These are phyloP conservation scores for Trichoderma virens DNA, from an alignment of 495 filamentous ascomycete genomes.

Conservation along the genomic window DNA sequence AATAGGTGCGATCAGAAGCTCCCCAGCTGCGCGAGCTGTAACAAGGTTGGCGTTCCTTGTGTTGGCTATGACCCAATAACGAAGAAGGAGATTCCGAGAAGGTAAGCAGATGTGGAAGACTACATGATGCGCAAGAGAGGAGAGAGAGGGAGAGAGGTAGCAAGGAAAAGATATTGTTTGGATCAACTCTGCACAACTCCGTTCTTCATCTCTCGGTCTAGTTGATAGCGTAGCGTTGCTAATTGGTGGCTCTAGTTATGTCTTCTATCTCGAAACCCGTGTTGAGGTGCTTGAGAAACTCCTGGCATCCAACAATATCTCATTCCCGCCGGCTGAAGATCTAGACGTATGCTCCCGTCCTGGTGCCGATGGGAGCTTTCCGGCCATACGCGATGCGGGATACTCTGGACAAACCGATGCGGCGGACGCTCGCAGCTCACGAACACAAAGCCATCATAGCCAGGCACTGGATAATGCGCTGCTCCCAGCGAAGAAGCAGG, in stretches of 20 bases:
- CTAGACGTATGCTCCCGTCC: conserved; percentile 61
- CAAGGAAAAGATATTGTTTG: too few relatives aligned
- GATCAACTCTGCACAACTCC: background rate
- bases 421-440: conserved; percentile 13
- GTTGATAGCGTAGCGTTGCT: conserved; percentile 14
- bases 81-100: conserved; percentile 85
- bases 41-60: conserved; percentile 81
- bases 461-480: conserved; percentile 57
- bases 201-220: background rate
- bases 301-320: conserved; percentile 58
- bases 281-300: conserved; percentile 77
- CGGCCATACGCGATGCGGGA: conserved; percentile 11
- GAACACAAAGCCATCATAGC: conserved; percentile 5
- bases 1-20: conserved; percentile 91
- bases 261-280: conserved; percentile 86
- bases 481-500: conserved; percentile 68
- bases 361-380: conserved; percentile 14
- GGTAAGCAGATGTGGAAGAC: conserved; percentile 32
- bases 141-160: too few relatives aligned
- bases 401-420: conserved; percentile 11
- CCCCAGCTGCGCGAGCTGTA: conserved; percentile 82
- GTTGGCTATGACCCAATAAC: conserved; percentile 95
- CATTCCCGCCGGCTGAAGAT: conserved; percentile 65
- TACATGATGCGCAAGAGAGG: too few relatives aligned
- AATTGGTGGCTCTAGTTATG: conserved; percentile 53